These are phyloP conservation scores for Nephelium lappaceum DNA, from an alignment of 345 rosid genomes.

Conservation along the genomic window DNA sequence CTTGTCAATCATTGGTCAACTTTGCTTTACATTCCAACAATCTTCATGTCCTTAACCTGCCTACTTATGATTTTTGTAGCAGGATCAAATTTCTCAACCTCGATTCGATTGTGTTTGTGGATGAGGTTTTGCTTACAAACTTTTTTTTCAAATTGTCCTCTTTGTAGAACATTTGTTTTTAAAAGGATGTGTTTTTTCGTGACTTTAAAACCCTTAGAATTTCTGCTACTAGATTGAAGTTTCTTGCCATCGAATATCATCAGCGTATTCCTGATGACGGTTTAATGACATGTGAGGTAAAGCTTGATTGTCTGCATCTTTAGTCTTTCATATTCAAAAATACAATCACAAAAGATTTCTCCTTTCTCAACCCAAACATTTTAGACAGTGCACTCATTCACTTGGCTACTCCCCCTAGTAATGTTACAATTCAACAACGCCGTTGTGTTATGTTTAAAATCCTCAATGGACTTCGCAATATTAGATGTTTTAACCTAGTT, in stretches of 20 bases:
- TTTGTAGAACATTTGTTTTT: neutral
- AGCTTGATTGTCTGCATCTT: conserved; percentile 3
- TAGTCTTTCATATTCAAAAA: too few relatives aligned
- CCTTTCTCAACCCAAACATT: too few relatives aligned
- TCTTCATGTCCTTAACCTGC: neutral
- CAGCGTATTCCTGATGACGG: neutral
- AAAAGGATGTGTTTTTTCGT: neutral
- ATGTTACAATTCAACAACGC: neutral
- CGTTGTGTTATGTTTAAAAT: neutral
- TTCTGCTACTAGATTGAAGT: conserved; percentile 1
- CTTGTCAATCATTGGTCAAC: neutral
- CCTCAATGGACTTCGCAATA: neutral
- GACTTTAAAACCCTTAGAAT: neutral
- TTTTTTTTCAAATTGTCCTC: too few relatives aligned
- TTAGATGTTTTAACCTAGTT: neutral
- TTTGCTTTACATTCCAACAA: neutral
- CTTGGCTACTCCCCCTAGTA: too few relatives aligned
- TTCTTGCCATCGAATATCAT: neutral
- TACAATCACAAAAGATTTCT: too few relatives aligned
- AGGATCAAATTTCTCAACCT: neutral
- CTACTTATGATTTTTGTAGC: neutral
- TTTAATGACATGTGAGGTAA: neutral
- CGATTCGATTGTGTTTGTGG: too few relatives aligned
- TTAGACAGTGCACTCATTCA: neutral
- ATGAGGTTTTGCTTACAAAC: too few relatives aligned